A percentile compares a stretch with the other conserved stretches of the same genome.
Evolutionary conservation across 306 rosid genomes (phyloP).

Genomic region (Fragaria vesca): DNA sequence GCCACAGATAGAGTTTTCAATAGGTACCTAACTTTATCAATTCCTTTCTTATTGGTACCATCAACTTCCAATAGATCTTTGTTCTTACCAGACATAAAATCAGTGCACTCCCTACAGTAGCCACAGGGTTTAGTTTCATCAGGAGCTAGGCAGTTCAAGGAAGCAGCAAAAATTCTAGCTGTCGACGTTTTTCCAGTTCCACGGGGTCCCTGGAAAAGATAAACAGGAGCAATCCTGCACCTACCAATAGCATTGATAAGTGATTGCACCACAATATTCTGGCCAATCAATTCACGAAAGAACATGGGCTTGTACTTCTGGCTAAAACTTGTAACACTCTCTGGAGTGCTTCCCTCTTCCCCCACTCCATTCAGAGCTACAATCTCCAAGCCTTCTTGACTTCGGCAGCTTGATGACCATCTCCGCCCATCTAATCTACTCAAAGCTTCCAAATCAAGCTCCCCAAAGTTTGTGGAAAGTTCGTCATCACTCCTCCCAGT

Average conservation of each 20-base stretch:
- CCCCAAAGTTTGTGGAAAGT: slow-evolving; percentile 84
- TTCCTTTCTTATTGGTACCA: slow-evolving; percentile 80
- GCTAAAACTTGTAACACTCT: slow-evolving; percentile 62
- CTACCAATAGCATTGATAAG: slow-evolving; percentile 73
- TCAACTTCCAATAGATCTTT: slow-evolving; percentile 75
- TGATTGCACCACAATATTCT: slow-evolving; percentile 90
- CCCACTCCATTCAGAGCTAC: slow-evolving; percentile 70
- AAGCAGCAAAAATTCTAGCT: slow-evolving; percentile 86
- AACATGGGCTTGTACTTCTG: slow-evolving; percentile 81
- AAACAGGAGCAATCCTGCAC: slow-evolving; percentile 88
- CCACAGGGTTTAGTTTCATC: slow-evolving; percentile 86
- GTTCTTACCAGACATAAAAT: slow-evolving; percentile 66
- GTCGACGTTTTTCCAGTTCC: slow-evolving; percentile 96
- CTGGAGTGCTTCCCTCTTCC: slow-evolving; percentile 76
- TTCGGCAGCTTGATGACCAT: slow-evolving; percentile 96
- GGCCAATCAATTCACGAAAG: slow-evolving; percentile 86
- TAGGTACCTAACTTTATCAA: slow-evolving; percentile 66
- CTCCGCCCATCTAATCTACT: slow-evolving; percentile 94
- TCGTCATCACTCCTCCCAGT: slow-evolving; percentile 91
- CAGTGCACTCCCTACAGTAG: slow-evolving; percentile 77
- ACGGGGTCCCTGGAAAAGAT: slow-evolving; percentile 97
- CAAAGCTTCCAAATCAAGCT: slow-evolving; percentile 96
- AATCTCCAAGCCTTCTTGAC: slow-evolving; percentile 87
- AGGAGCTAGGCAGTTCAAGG: slow-evolving; percentile 78
- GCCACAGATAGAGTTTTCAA: slow-evolving; percentile 50